Percentiles rank a stretch among this genome's conserved stretches.
These are phyloP conservation scores for Henningerozyma blattae DNA, from an alignment of 805 yeast species.

Conservation along the genomic window DNA sequence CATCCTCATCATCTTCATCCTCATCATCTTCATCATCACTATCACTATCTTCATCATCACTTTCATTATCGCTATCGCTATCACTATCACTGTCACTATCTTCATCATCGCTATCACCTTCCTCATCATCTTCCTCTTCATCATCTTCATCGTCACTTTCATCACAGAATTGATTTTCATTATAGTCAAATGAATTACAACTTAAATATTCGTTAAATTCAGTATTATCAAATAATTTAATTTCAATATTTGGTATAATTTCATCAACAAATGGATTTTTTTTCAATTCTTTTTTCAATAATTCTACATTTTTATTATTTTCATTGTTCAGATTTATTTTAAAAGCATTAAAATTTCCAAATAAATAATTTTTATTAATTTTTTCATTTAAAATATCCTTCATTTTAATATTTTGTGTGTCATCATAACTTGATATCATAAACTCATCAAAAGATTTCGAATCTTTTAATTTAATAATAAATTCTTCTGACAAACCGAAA, in stretches of 20 bases:
- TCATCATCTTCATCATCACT: conserved; percentile 32
- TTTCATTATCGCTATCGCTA: conserved; percentile 6
- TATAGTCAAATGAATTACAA: no score
- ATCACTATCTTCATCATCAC: conserved; percentile 29
- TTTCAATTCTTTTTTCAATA: conserved; percentile 35
- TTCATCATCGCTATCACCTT: no score
- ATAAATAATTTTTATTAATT: conserved; percentile 41
- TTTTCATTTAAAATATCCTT: conserved; percentile 34
- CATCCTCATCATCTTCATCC: no score
- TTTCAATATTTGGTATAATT: conserved; percentile 51
- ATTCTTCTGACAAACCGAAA: conserved; percentile 18
- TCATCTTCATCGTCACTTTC: no score
- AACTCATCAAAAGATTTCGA: conserved; percentile 38
- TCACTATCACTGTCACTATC: no score
- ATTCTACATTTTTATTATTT: no score
- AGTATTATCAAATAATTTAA: conserved; percentile 43
- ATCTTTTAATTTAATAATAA: conserved; percentile 40
- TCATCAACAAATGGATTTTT: conserved; percentile 55
- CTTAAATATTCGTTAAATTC: not conserved
- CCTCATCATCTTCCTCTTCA: no score
- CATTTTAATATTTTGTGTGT: conserved; percentile 16
- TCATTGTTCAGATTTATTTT: conserved; percentile 46
- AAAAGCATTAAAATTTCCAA: conserved; percentile 64
- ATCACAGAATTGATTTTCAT: no score
- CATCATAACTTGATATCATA: conserved; percentile 34